Base-by-base conservation (phyloP, 2,329 filamentous ascomycete species). In the Talaromyces sp. region DNA sequence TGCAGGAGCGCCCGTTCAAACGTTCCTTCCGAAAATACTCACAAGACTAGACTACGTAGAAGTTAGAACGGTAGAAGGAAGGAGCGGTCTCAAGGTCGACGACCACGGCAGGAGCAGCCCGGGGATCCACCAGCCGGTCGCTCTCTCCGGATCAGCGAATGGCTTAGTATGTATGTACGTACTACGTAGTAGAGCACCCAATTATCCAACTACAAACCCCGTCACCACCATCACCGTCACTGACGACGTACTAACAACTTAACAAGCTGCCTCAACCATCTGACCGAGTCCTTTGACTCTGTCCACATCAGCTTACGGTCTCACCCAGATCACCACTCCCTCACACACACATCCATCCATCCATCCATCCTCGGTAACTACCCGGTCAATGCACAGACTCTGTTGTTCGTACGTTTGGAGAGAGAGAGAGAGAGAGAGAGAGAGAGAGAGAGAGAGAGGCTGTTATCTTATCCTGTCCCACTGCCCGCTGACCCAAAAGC, bases 131-230 rank as follows among this genome's bases (percentile, higher is more conserved):
- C 28, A n/a, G 18, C 50, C 61, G 64, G 59, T 54, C 48, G 59
- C 59, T 61, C 39, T 52, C 58, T 61, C 59, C 59, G 59, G 59
- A 61, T 61, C 59, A 61, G 59, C 59, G 48, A 61, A 61, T 61
- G 25, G 59, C 46, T 50, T 54, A 44, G n/a, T n/a, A n/a, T n/a
- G n/a, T n/a, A n/a, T n/a, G n/a, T n/a, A n/a, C n/a, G n/a, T n/a
- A n/a, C n/a, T n/a, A n/a, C n/a, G n/a, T n/a, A n/a, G n/a, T n/a
- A n/a, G n/a, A n/a, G n/a, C n/a, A n/a, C n/a, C n/a, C n/a, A n/a
- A n/a, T n/a, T n/a, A n/a, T n/a, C n/a, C n/a, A n/a, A n/a, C n/a
- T n/a, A n/a, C n/a, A n/a, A n/a, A n/a, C n/a, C n/a, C n/a, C n/a
- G n/a, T n/a, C 14, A 42, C 40, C 40, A 9, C n/a, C 18, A 18